A percentile compares a stretch with the other conserved stretches of the same genome.
Conservation (phyloP, 306 rosid genomes). For the Vigna mungo region DNA sequence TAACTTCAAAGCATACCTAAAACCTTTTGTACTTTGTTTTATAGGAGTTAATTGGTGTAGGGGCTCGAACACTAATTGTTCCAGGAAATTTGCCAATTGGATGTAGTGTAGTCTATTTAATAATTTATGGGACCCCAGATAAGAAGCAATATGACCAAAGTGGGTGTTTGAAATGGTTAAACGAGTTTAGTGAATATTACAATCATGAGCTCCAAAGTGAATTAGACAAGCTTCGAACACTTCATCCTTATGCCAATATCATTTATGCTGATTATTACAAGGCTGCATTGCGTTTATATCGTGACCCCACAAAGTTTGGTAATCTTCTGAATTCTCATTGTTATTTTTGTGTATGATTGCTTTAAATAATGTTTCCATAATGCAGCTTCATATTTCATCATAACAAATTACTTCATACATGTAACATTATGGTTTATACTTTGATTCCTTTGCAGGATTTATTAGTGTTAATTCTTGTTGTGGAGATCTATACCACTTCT, state of each 20-base stretch:
- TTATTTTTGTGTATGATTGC: neutral
- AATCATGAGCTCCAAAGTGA: slow-evolving; percentile 48
- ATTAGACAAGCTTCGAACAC: slow-evolving; percentile 39
- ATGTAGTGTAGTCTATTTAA: slow-evolving; percentile 47
- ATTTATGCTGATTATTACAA: slow-evolving; percentile 61
- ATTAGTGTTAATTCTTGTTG: slow-evolving; percentile 42
- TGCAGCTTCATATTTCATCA: too few species aligned
- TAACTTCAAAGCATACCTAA: neutral
- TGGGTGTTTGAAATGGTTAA: slow-evolving; percentile 60
- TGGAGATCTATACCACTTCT: slow-evolving; percentile 47
- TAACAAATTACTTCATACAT: too few species aligned
- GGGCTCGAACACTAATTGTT: slow-evolving; percentile 56
- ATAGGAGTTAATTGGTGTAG: slow-evolving; percentile 59
- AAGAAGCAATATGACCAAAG: slow-evolving; percentile 45
- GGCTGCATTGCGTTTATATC: slow-evolving; percentile 45
- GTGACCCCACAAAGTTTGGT: slow-evolving; percentile 49
- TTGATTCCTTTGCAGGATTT: slow-evolving; percentile 48
- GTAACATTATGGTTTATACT: too few species aligned
- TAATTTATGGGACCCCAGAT: slow-evolving; percentile 30
- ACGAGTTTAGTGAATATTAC: slow-evolving; percentile 53
- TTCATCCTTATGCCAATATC: slow-evolving; percentile 47
- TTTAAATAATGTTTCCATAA: too few species aligned
- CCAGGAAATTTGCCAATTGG: slow-evolving; percentile 65
- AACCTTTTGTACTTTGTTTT: neutral
- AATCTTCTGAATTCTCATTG: slow-evolving; percentile 3